phyloP scores from a whole-genome alignment of 495 filamentous ascomycete species.

The Annulohypoxylon nitens region DNA sequence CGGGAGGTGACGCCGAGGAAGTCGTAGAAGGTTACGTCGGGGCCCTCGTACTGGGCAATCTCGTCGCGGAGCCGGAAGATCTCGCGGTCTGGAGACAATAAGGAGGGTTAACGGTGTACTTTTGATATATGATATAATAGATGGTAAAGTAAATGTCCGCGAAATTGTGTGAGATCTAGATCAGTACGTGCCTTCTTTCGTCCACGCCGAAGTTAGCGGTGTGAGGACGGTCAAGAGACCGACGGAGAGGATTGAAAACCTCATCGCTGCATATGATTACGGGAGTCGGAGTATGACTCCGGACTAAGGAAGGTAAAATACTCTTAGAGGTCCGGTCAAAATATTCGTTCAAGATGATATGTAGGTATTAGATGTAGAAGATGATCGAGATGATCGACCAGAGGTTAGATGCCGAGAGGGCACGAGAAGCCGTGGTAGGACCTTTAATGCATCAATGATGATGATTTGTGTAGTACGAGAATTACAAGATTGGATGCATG shows the following conservation, averaged over 20 bases:
- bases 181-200: constrained; percentile 77
- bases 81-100: constrained; percentile 79
- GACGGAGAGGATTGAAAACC: constrained; percentile 63
- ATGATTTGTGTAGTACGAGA: constrained; percentile 24
- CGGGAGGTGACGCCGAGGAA: constrained; percentile 80
- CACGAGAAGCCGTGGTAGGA: constrained; percentile 30
- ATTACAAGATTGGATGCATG: constrained; percentile 1
- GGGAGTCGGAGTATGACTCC: constrained; percentile 55
- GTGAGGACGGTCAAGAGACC: constrained; percentile 70
- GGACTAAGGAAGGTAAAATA: background rate
- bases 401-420: constrained; percentile 36
- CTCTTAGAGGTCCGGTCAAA: background rate
- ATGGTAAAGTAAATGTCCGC: constrained; percentile 2
- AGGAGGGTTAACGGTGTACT: constrained; percentile 2
- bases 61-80: constrained; percentile 96
- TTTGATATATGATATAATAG: constrained; percentile 3
- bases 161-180: background rate
- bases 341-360: background rate
- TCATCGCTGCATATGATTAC: constrained; percentile 61
- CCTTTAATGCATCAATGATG: constrained; percentile 37
- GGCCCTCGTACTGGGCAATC: constrained; percentile 78
- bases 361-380: constrained; percentile 1
- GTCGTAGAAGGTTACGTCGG: constrained; percentile 92
- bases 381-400: constrained; percentile 9
- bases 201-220: constrained; percentile 78